Conservation (phyloP, 257 asterid genomes). For the Jasminum sambac region DNA sequence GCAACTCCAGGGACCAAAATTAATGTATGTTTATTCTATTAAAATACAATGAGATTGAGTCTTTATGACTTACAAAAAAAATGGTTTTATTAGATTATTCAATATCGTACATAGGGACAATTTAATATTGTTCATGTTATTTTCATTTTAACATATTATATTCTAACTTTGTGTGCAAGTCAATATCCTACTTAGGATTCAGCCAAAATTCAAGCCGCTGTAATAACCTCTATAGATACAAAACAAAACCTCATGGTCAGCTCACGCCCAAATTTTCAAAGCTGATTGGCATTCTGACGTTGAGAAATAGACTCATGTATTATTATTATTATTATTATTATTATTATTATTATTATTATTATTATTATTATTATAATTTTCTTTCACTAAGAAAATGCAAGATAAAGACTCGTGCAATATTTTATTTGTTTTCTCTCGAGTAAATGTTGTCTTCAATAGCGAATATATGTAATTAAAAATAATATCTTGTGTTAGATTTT, state of each 20-base stretch:
- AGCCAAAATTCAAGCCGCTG: conserved; percentile 21
- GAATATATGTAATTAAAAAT: background rate
- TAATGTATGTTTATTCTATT: background rate
- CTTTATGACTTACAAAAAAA: too few relatives aligned
- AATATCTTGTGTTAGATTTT: background rate
- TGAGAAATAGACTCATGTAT: background rate
- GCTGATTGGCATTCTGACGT: background rate
- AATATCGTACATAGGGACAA: conserved; percentile 7
- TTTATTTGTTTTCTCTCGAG: background rate
- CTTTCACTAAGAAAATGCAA: background rate
- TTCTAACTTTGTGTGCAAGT: background rate
- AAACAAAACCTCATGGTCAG: too few relatives aligned
- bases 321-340: too few relatives aligned
- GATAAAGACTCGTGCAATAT: background rate
- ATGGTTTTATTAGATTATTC: background rate
- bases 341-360: too few relatives aligned
- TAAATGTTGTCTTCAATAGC: background rate
- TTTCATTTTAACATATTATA: conserved; percentile 12
- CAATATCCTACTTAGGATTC: conserved; percentile 1
- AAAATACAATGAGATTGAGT: too few relatives aligned
- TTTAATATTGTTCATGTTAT: conserved; percentile 16
- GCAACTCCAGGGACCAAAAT: background rate
- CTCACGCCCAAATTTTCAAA: background rate
- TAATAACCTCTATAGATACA: background rate
- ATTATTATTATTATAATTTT: too few relatives aligned